Evolutionary conservation across 495 filamentous ascomycete species (phyloP).

Genomic region (Immersiella caudata): DNA sequence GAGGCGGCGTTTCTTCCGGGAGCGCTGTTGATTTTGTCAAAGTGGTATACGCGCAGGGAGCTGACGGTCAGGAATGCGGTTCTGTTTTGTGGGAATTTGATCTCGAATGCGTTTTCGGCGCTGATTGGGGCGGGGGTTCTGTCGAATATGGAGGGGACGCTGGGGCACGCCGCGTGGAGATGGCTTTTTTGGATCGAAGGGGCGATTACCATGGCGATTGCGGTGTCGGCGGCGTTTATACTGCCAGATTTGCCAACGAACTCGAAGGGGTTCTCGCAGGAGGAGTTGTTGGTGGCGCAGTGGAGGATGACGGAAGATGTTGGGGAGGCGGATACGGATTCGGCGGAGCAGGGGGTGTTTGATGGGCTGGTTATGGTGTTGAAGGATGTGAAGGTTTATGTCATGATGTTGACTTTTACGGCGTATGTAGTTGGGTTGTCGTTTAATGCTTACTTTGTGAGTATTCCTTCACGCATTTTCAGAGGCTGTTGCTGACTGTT

Average conservation of each 20-base stretch:
- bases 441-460: slow-evolving; percentile 55
- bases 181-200: slow-evolving; percentile 80
- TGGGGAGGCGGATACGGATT: slow-evolving; percentile 69
- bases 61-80: slow-evolving; percentile 58
- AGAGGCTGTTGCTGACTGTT: slow-evolving; percentile 58
- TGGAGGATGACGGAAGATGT: slow-evolving; percentile 76
- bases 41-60: slow-evolving; percentile 61
- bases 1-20: slow-evolving; percentile 52
- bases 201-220: slow-evolving; percentile 49
- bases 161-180: slow-evolving; percentile 53
- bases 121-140: slow-evolving; percentile 61
- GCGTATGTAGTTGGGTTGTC: slow-evolving; percentile 42
- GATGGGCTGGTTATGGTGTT: slow-evolving; percentile 72
- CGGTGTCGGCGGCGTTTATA: slow-evolving; percentile 56
- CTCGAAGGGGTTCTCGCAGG: slow-evolving; percentile 66
- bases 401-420: slow-evolving; percentile 47
- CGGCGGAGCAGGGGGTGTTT: slow-evolving; percentile 59
- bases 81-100: slow-evolving; percentile 62
- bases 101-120: slow-evolving; percentile 64
- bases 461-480: slow-evolving; percentile 58
- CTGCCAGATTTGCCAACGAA: slow-evolving; percentile 76
- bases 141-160: slow-evolving; percentile 52
- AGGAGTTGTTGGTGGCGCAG: slow-evolving; percentile 66
- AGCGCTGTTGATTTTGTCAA: slow-evolving; percentile 52
- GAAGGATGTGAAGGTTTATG: slow-evolving; percentile 69